Base-by-base conservation (phyloP, 1,284 basidiomycete species). In the Stereum hirsutum region DNA sequence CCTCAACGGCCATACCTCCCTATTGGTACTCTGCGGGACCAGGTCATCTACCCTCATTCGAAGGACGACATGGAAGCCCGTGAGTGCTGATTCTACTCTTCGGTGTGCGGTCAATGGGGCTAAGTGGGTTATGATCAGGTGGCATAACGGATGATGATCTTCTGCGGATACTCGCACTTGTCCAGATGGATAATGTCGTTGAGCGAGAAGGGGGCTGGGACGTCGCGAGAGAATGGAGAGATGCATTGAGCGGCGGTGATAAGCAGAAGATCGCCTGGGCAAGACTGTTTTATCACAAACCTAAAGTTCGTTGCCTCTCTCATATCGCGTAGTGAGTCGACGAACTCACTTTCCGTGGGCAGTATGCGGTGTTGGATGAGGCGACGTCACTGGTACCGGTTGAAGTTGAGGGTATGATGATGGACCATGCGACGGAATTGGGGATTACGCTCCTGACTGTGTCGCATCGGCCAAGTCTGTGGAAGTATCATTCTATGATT, bases 131-230 rank as follows among this genome's bases (percentile, higher is more conserved):
- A 52, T 44, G 46, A 17, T 37, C 53, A 78, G 81, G 78, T 25
- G 81, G 82, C 12, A 63, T 84, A 30, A 81, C 77, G 6, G 95
- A 99, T 58, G 68, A 71, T 3, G 82, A 95, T 52, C 69, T 98
- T 32, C 64, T 87, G 17, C 55, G 64, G 11, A 83, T 96, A 44
- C 70, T 99, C 24, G 65, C 78, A 2, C 70, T 86, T 11, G 86
- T 98, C 12, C 83, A 93, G 52, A 90, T 99, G 81, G 83, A 84
- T 27, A 67, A 74, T 56, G 80, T 98, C 47, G 89, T 98, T 10
- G 88, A 91, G 54, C 78, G 94, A n/a, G 95, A 98, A 62, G 95
- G 95, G 10, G 95, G 95, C 12, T 97, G 93, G 93, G 87, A 91
- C 55, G 71, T 74, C 1, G 75, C 78, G 25, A 75, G 85, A 43